Evolutionary conservation across 805 yeast genomes (phyloP).

Genomic region (Teunomyces tritomae): DNA sequence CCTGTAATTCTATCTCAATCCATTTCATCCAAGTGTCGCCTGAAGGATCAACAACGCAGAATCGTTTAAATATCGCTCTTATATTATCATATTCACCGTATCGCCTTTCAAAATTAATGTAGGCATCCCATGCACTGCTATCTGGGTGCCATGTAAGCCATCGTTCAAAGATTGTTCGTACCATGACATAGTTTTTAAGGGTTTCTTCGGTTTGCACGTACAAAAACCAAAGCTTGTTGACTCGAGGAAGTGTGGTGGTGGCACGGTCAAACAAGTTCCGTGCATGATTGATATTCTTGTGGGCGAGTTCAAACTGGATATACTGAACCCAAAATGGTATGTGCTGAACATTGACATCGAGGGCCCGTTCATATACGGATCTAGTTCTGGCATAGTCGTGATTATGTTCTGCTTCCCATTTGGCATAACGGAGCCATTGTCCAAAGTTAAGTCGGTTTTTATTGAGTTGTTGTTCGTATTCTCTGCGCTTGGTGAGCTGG

Average conservation of each 20-base stretch:
- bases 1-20: slow-evolving; percentile 62
- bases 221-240: slow-evolving; percentile 83
- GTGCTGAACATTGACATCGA: slow-evolving; percentile 70
- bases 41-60: slow-evolving; percentile 43
- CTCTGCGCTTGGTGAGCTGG: slow-evolving; percentile 75
- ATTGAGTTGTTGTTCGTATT: slow-evolving; percentile 83
- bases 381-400: slow-evolving; percentile 78
- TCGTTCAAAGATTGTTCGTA: slow-evolving; percentile 63
- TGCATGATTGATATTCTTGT: slow-evolving; percentile 80
- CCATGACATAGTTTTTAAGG: slow-evolving; percentile 58
- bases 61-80: slow-evolving; percentile 56
- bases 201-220: slow-evolving; percentile 83
- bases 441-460: slow-evolving; percentile 77
- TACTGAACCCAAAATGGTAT: slow-evolving; percentile 87
- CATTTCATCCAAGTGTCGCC: slow-evolving; percentile 70
- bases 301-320: slow-evolving; percentile 70
- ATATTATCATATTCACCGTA: slow-evolving; percentile 56
- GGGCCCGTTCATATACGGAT: slow-evolving; percentile 83
- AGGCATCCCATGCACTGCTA: slow-evolving; percentile 69
- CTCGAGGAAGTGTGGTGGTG: slow-evolving; percentile 67
- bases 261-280: slow-evolving; percentile 81
- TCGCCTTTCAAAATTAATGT: slow-evolving; percentile 67
- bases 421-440: slow-evolving; percentile 92
- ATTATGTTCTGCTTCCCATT: slow-evolving; percentile 74
- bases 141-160: slow-evolving; percentile 84